Percentiles rank a stretch among this genome's conserved stretches.
These are phyloP conservation scores for Meripilus lineatus DNA, from an alignment of 1,284 basidiomycete species.

Conservation along the genomic window DNA sequence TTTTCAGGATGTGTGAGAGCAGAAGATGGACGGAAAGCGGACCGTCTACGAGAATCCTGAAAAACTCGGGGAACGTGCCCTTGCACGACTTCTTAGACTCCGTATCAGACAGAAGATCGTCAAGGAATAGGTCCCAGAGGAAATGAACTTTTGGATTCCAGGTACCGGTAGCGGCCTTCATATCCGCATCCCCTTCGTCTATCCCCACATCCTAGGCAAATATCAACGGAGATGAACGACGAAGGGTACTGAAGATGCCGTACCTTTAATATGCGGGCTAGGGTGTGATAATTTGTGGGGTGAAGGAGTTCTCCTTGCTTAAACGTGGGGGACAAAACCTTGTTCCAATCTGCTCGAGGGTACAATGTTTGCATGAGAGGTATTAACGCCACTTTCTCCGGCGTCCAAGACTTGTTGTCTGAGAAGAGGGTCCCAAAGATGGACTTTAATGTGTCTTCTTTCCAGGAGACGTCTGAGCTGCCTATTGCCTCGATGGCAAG, in stretches of 20 bases:
- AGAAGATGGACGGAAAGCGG: slow-evolving; percentile 23
- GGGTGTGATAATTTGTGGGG: slow-evolving; percentile 60
- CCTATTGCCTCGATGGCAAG: slow-evolving; percentile 60
- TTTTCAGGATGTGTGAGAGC: neutral
- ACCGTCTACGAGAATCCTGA: slow-evolving; percentile 89
- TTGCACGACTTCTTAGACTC: slow-evolving; percentile 34
- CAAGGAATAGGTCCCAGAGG: slow-evolving; percentile 85
- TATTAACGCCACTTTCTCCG: slow-evolving; percentile 84
- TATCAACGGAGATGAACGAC: neutral
- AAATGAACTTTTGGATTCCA: slow-evolving; percentile 94
- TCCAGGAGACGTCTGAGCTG: slow-evolving; percentile 64
- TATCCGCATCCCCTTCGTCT: slow-evolving; percentile 38
- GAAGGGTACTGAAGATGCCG: slow-evolving; percentile 12
- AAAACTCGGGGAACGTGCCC: slow-evolving; percentile 87
- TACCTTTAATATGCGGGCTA: slow-evolving; percentile 84
- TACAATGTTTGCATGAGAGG: slow-evolving; percentile 61
- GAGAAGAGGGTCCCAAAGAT: slow-evolving; percentile 49
- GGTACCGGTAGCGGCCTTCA: slow-evolving; percentile 49
- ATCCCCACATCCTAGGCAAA: slow-evolving; percentile 51
- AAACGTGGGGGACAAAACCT: slow-evolving; percentile 71
- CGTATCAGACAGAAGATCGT: slow-evolving; percentile 59
- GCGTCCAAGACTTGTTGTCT: slow-evolving; percentile 65
- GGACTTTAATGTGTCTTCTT: slow-evolving; percentile 54
- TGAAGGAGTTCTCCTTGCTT: slow-evolving; percentile 68
- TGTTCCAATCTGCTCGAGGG: slow-evolving; percentile 66